Percentiles rank a stretch among this genome's conserved stretches.
These are phyloP conservation scores for Peterozyma xylosa DNA, from an alignment of 805 yeast species.

Conservation along the genomic window DNA sequence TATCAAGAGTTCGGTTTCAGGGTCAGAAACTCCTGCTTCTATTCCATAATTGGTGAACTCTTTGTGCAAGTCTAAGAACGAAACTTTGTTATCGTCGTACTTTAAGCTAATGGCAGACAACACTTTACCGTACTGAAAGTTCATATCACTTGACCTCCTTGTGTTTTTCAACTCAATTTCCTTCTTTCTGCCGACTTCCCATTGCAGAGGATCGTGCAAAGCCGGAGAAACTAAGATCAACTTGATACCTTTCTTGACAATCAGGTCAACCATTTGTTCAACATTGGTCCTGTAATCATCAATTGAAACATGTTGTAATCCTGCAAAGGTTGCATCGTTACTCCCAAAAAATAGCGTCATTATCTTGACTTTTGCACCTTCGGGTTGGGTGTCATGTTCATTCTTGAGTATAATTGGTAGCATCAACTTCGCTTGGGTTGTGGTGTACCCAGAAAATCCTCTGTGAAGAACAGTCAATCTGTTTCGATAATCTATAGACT, in stretches of 20 bases:
- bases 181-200: constrained; percentile 30
- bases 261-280: constrained; percentile 29
- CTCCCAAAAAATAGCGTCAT: constrained; percentile 73
- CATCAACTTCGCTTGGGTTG: constrained; percentile 48
- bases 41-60: constrained; percentile 28
- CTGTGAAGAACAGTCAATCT: constrained; percentile 61
- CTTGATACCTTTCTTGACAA: constrained; percentile 34
- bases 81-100: constrained; percentile 26
- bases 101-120: constrained; percentile 36
- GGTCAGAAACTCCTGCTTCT: constrained; percentile 15
- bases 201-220: constrained; percentile 34
- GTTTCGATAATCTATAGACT: constrained; percentile 34
- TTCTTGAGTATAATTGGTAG: constrained; percentile 39
- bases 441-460: constrained; percentile 73
- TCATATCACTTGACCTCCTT: constrained; percentile 39
- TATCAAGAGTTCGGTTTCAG: constrained; percentile 8
- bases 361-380: constrained; percentile 23
- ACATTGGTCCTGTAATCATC: constrained; percentile 43
- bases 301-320: constrained; percentile 47
- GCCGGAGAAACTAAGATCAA: constrained; percentile 62
- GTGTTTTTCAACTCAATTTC: constrained; percentile 13
- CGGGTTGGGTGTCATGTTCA: constrained; percentile 31
- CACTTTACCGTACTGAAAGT: constrained; percentile 43
- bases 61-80: constrained; percentile 50
- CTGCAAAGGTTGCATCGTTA: constrained; percentile 54